Evolutionary conservation across 1,139 yeast genomes (phyloP).

Genomic region (Yamadazyma taylorii): DNA sequence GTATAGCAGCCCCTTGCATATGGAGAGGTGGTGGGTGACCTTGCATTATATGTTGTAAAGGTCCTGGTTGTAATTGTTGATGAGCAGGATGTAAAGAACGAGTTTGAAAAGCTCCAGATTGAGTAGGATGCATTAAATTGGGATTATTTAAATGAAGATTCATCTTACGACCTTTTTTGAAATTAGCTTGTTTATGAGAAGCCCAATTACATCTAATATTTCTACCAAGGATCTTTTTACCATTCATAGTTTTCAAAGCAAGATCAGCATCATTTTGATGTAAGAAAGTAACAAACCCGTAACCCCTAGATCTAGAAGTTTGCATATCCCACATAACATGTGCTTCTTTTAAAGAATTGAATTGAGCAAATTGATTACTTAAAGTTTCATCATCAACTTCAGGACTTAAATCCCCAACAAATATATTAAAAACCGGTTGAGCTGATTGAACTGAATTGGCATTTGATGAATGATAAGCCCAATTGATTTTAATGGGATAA

Average conservation of each 20-base stretch:
- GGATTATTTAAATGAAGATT: slow-evolving; percentile 1
- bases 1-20: background rate
- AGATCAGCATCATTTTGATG: slow-evolving; percentile 68
- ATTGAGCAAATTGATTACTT: slow-evolving; percentile 57
- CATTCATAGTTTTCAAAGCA: slow-evolving; percentile 76
- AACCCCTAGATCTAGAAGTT: slow-evolving; percentile 87
- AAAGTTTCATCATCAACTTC: slow-evolving; percentile 82
- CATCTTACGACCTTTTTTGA: slow-evolving; percentile 2
- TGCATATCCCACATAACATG: slow-evolving; percentile 99
- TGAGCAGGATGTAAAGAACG: slow-evolving; percentile 3
- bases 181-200: slow-evolving; percentile 56
- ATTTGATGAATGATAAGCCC: slow-evolving; percentile 75
- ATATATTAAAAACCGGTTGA: slow-evolving; percentile 61
- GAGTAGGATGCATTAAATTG: slow-evolving; percentile 2
- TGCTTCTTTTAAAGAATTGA: slow-evolving; percentile 70
- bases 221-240: slow-evolving; percentile 69
- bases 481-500: slow-evolving; percentile 62
- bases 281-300: slow-evolving; percentile 85
- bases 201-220: slow-evolving; percentile 90
- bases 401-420: slow-evolving; percentile 83
- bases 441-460: slow-evolving; percentile 48
- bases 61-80: background rate
- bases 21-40: background rate
- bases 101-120: background rate
- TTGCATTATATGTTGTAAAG: background rate